Conservation (phyloP, 768 basidiomycete species). For the Dioszegia aurantiaca region DNA sequence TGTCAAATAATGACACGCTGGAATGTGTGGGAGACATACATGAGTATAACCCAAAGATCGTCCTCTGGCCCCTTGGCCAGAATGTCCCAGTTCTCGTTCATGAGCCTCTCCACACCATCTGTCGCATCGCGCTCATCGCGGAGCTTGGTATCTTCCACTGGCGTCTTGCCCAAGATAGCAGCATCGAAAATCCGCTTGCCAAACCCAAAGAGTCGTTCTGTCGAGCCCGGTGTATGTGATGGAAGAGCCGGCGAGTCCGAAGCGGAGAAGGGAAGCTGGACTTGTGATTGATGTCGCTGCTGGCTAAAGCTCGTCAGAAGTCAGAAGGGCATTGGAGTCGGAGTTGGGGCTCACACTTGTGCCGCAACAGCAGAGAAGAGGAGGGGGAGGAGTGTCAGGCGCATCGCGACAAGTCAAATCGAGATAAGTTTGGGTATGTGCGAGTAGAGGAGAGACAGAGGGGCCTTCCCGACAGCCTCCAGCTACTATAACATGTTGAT, state of each 20-base stretch:
- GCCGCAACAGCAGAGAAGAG: not conserved
- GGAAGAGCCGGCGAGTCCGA: not conserved
- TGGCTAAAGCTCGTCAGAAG: not conserved
- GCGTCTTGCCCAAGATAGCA: slow-evolving; percentile 1
- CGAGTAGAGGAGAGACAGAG: too few relatives aligned
- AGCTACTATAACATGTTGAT: too few relatives aligned
- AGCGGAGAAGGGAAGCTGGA: not conserved
- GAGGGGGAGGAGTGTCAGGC: not conserved
- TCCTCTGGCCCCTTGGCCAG: slow-evolving; percentile 56
- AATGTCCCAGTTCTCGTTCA: slow-evolving; percentile 70
- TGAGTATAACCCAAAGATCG: slow-evolving; percentile 71
- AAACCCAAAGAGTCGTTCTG: too few relatives aligned
- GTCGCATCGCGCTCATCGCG: slow-evolving; percentile 55
- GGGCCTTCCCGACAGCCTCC: too few relatives aligned
- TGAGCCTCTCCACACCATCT: slow-evolving; percentile 68
- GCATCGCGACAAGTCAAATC: not conserved
- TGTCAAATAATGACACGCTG: slow-evolving; percentile 13
- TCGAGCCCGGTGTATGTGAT: too few relatives aligned
- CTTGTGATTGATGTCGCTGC: not conserved
- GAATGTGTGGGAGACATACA: slow-evolving; percentile 58
- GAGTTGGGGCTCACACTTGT: slow-evolving; percentile 2
- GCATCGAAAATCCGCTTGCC: slow-evolving; percentile 8
- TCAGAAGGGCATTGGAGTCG: not conserved
- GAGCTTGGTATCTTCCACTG: not conserved
- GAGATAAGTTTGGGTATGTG: too few relatives aligned